These are phyloP conservation scores for Lecanicillium sp. DNA, from an alignment of 2,329 filamentous ascomycete genomes.

Conservation along the genomic window DNA sequence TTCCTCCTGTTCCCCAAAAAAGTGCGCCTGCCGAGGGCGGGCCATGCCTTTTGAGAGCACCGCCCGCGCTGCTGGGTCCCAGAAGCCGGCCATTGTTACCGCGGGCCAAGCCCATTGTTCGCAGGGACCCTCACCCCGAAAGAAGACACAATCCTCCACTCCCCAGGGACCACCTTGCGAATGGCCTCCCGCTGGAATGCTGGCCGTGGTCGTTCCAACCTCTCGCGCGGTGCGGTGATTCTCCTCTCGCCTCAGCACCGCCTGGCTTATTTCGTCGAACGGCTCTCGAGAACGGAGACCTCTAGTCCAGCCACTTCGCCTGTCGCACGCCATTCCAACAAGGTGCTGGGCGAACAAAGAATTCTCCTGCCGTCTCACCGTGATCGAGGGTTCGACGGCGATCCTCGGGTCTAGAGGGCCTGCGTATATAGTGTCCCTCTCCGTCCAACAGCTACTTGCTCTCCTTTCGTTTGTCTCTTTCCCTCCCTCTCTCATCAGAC, in stretches of 20 bases:
- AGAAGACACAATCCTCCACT: too few relatives aligned
- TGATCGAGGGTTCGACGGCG: too few relatives aligned
- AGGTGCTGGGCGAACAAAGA: conserved; percentile 6
- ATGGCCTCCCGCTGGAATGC: conserved; percentile 11
- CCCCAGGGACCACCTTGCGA: background rate
- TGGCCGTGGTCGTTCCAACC: background rate
- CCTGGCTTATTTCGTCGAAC: background rate
- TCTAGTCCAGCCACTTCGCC: conserved; percentile 5
- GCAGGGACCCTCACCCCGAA: background rate
- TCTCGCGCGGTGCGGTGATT: too few relatives aligned
- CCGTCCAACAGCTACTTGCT: background rate
- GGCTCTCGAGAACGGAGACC: too few relatives aligned
- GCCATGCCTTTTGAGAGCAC: too few relatives aligned
- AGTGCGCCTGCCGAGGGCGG: too few relatives aligned
- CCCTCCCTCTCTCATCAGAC: background rate
- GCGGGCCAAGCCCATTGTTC: conserved; percentile 1
- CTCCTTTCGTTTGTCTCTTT: background rate
- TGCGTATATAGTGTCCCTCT: conserved; percentile 8
- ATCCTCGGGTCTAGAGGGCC: background rate
- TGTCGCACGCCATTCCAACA: conserved; percentile 9
- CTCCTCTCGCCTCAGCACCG: too few relatives aligned
- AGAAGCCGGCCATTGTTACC: background rate
- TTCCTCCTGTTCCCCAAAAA: too few relatives aligned
- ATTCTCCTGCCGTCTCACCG: background rate
- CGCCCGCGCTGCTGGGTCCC: too few relatives aligned